Conservation (phyloP, 192 early-diverging fungal species). For the Jimgerdemannia flammicorona region DNA sequence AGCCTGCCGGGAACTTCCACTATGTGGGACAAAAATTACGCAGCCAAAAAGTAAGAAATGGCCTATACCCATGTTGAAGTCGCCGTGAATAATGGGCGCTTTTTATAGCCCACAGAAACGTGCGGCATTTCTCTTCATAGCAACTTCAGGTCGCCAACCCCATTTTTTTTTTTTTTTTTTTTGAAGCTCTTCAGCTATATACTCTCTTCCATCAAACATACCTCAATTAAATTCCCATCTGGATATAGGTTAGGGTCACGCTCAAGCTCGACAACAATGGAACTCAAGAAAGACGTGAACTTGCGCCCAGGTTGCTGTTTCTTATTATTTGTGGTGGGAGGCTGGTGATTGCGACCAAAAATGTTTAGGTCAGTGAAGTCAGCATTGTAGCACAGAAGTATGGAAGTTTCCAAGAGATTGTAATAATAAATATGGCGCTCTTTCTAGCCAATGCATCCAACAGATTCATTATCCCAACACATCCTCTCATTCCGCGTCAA, state of each 20-base stretch:
- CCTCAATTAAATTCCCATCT: slow-evolving; percentile 78
- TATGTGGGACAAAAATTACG: slow-evolving; percentile 9
- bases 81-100: too few relatives aligned
- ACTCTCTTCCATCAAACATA: slow-evolving; percentile 7
- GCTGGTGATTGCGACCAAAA: neutral
- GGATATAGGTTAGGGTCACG: slow-evolving; percentile 73
- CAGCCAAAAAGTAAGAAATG: too few relatives aligned
- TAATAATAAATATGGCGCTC: too few relatives aligned
- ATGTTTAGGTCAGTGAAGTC: too few relatives aligned
- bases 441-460: neutral
- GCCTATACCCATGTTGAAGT: too few relatives aligned
- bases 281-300: slow-evolving; percentile 83
- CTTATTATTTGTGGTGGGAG: slow-evolving; percentile 49
- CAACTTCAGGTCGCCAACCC: too few relatives aligned
- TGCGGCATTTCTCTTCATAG: too few relatives aligned
- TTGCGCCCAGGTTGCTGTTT: slow-evolving; percentile 63
- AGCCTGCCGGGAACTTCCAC: slow-evolving; percentile 51
- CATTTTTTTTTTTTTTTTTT: too few relatives aligned
- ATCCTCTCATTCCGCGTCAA: slow-evolving; percentile 1
- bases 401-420: too few relatives aligned
- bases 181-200: too few relatives aligned
- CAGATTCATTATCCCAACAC: neutral
- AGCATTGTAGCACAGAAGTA: too few relatives aligned
- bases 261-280: slow-evolving; percentile 81
- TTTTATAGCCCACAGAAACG: too few relatives aligned